Evolutionary conservation across 345 rosid species (phyloP).

Genomic region (Murraya koenigii): DNA sequence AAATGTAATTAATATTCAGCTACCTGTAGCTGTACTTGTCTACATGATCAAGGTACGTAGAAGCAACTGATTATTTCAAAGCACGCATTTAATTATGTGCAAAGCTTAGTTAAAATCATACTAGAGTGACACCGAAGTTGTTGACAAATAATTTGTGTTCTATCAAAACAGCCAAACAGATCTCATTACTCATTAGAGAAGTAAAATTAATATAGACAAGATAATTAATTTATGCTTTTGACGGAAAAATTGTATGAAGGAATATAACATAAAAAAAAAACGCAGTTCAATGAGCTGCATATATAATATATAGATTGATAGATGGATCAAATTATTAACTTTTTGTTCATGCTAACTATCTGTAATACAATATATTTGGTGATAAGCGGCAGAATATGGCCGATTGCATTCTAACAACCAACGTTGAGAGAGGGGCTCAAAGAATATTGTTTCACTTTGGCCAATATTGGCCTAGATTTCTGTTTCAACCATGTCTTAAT

Average conservation of each 20-base stretch:
- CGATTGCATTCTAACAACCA: constrained; percentile 13
- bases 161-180: background rate
- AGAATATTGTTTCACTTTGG: constrained; percentile 4
- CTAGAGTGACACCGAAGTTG: background rate
- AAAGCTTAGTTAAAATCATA: background rate
- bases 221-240: background rate
- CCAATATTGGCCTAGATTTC: background rate
- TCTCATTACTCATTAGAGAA: background rate
- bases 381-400: background rate
- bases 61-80: background rate
- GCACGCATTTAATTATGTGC: background rate
- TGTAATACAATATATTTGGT: too few species aligned
- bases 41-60: background rate
- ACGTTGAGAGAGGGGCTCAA: background rate
- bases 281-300: background rate
- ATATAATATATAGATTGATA: too few species aligned
- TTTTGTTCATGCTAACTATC: background rate
- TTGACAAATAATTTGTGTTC: background rate
- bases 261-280: background rate
- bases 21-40: background rate
- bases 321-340: background rate
- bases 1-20: too few species aligned
- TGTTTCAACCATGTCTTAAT: constrained; percentile 10
- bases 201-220: background rate
- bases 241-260: background rate